phyloP scores from a whole-genome alignment of 257 asterid genomes.

The Verbascum thapsus region DNA sequence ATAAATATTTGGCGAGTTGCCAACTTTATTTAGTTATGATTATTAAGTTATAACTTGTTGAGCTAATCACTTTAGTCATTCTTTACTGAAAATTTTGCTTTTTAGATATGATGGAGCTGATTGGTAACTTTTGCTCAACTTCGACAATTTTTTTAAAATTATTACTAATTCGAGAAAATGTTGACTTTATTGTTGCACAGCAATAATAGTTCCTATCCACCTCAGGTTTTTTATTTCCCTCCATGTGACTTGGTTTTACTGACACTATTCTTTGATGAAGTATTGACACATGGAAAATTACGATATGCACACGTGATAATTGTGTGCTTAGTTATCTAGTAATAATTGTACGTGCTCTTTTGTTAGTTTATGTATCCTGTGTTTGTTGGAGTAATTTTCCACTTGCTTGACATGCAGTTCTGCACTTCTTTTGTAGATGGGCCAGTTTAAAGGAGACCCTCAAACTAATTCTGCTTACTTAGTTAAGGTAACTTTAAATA shows the following conservation, averaged over 20 bases:
- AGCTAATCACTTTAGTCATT: neutral
- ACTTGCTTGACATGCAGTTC: constrained; percentile 85
- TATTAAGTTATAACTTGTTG: neutral
- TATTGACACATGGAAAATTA: constrained; percentile 15
- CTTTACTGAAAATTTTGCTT: neutral
- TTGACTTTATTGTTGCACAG: constrained; percentile 12
- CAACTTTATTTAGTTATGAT: too few species aligned
- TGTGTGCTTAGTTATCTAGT: constrained; percentile 19
- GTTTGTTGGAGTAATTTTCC: constrained; percentile 55
- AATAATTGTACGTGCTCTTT: constrained; percentile 17
- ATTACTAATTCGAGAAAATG: neutral
- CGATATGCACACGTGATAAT: constrained; percentile 19
- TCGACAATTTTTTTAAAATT: neutral
- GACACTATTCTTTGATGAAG: constrained; percentile 15
- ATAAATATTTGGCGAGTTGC: too few species aligned
- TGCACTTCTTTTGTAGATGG: constrained; percentile 88
- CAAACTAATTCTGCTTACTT: constrained; percentile 65
- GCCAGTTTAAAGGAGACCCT: constrained; percentile 63
- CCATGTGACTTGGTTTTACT: constrained; percentile 5
- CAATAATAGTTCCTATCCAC: neutral
- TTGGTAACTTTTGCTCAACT: constrained; percentile 8
- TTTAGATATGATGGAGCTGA: constrained; percentile 13
- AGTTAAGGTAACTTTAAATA: constrained; percentile 61
- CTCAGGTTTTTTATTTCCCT: neutral
- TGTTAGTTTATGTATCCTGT: constrained; percentile 19